Base-by-base conservation (phyloP, 192 early-diverging fungal genomes). In the Lobosporangium transversale region DNA sequence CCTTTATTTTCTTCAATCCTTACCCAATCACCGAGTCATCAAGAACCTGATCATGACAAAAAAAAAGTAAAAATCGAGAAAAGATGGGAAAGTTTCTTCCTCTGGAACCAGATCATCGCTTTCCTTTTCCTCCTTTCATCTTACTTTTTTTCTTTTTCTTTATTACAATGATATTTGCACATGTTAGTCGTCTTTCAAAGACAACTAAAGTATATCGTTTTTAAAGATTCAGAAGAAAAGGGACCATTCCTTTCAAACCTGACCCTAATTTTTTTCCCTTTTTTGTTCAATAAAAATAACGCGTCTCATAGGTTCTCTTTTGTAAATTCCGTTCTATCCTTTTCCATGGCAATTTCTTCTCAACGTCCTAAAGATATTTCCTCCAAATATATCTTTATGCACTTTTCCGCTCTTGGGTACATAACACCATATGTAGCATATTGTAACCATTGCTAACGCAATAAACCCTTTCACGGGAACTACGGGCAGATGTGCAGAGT, bases 131-230 rank as follows among this genome's bases (percentile, higher is more conserved):
- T 18, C 27, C 27, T 32, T 30, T 2, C 2, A 17, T 53, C 8
- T 2, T 24, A 50, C 5, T 6, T 11, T 12, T 24, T 24, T 3
- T 24, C 17, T 23, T 50, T 50, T 24, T 24, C 23, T 23, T n/a
- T 23, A 29, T 29, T 23, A 11, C 32, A 53, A 17, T 12, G 4
- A 17, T 30, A 1, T 31, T 27, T 29, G 51, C 51, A 31, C 30
- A 53, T 53, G 51, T 18, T 32, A 53, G 51, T 31, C 51, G 15
- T 31, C 30, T 53, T 53, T 53, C 8, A 53, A 53, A 53, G 27
- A 32, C 17, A 30, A 53, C 51, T 30, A 18, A 53, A 30, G 29
- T n/a, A 1, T 15, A 31, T 7, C 20, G 15, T 7, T 17, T n/a
- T n/a, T 23, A 8, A 30, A 4, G n/a, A 17, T 7, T n/a, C 47